Conservation (phyloP, 177 flowering plant species). For the Vitis hybrid region DNA sequence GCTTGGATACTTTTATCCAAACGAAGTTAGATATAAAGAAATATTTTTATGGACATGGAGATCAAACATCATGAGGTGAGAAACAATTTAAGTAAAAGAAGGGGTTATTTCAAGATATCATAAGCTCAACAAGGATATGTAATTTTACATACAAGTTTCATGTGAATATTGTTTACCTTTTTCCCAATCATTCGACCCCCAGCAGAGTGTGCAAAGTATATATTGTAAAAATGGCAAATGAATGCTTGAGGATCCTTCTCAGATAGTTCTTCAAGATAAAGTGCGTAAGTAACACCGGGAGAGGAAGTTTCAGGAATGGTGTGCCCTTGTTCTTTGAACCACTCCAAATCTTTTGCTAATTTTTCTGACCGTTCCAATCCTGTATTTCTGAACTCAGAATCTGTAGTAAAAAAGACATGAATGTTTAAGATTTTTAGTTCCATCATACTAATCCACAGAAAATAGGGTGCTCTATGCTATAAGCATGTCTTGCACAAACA, state of each 20-base stretch:
- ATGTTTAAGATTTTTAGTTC: neutral
- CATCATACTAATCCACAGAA: neutral
- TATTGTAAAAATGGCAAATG: slow-evolving; percentile 92
- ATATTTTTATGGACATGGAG: too few relatives aligned
- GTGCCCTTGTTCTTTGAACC: slow-evolving; percentile 91
- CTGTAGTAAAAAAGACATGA: slow-evolving; percentile 37
- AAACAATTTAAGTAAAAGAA: too few relatives aligned
- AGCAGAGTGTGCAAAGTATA: slow-evolving; percentile 91
- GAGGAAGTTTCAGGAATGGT: slow-evolving; percentile 87
- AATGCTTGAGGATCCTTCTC: slow-evolving; percentile 93
- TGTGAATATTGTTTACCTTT: slow-evolving; percentile 47
- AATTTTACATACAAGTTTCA: neutral
- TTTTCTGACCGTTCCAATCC: slow-evolving; percentile 86
- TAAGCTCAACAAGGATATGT: too few relatives aligned
- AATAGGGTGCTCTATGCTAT: too few relatives aligned
- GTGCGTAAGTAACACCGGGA: slow-evolving; percentile 71
- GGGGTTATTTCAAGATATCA: too few relatives aligned
- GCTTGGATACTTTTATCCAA: too few relatives aligned
- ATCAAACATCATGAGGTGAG: too few relatives aligned
- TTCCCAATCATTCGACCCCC: slow-evolving; percentile 98
- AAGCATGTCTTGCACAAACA: too few relatives aligned
- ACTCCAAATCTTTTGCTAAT: slow-evolving; percentile 85
- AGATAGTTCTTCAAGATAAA: slow-evolving; percentile 68
- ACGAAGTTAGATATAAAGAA: too few relatives aligned
- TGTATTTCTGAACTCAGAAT: slow-evolving; percentile 87